A percentile compares a stretch with the other conserved stretches of the same genome.
These are phyloP conservation scores for Pleomassaria siparia DNA, from an alignment of 2,329 filamentous ascomycete species.

Conservation along the genomic window DNA sequence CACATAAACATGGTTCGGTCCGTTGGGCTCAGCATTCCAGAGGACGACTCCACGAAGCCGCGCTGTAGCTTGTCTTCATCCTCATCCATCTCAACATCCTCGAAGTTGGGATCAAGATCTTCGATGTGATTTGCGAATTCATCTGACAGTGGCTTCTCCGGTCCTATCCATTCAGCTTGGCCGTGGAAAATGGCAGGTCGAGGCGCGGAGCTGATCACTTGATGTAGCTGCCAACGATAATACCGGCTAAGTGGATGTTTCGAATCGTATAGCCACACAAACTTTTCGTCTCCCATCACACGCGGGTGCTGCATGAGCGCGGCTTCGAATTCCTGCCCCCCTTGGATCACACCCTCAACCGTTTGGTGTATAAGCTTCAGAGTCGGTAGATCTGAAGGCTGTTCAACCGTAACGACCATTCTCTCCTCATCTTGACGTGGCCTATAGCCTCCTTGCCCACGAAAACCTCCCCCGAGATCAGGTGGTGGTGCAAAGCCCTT, in stretches of 20 bases:
- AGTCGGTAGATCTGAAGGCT: slow-evolving; percentile 76
- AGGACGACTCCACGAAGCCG: slow-evolving; percentile 20
- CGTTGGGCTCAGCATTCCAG: slow-evolving; percentile 21
- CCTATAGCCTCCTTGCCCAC: neutral
- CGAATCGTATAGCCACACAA: slow-evolving; percentile 91
- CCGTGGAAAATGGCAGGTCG: slow-evolving; percentile 28
- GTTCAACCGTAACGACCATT: slow-evolving; percentile 54
- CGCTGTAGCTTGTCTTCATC: slow-evolving; percentile 48
- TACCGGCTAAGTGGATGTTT: slow-evolving; percentile 74
- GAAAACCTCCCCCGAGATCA: slow-evolving; percentile 5
- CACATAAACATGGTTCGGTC: slow-evolving; percentile 45
- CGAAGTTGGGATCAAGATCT: slow-evolving; percentile 82
- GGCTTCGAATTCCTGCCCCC: slow-evolving; percentile 87
- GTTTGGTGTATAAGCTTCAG: slow-evolving; percentile 86
- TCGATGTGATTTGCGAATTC: slow-evolving; percentile 77
- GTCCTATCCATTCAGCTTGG: slow-evolving; percentile 67
- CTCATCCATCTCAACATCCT: slow-evolving; percentile 83
- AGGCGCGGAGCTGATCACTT: slow-evolving; percentile 65
- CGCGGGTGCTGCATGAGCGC: slow-evolving; percentile 83
- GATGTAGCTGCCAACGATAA: slow-evolving; percentile 91
- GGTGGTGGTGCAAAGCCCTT: slow-evolving; percentile 48
- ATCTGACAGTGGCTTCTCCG: slow-evolving; percentile 72
- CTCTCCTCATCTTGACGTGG: slow-evolving; percentile 8
- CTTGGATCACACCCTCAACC: slow-evolving; percentile 74
- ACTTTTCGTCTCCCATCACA: slow-evolving; percentile 83